phyloP scores from a whole-genome alignment of 2,329 filamentous ascomycete genomes.

The Apiospora pterosperma region DNA sequence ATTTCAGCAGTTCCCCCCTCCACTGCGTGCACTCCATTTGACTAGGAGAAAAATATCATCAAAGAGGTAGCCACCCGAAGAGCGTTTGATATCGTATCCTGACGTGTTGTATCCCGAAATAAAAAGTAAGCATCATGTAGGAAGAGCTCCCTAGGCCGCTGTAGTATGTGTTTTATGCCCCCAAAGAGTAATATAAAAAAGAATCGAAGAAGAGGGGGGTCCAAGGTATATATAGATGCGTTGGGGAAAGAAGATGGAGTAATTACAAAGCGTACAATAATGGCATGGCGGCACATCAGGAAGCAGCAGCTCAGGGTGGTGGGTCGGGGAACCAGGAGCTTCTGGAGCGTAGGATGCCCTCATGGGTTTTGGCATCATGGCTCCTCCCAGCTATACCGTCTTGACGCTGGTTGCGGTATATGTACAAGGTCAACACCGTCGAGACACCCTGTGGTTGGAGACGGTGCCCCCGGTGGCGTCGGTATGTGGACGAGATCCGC shows the following conservation, averaged over 20 bases:
- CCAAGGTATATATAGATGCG: neutral
- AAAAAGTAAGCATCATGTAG: neutral
- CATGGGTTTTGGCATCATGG: neutral
- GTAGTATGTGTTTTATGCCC: neutral
- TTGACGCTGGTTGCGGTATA: conserved; percentile 27
- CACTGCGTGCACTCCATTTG: neutral
- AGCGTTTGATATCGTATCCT: neutral
- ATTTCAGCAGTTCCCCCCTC: neutral
- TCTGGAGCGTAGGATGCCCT: neutral
- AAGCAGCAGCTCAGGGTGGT: neutral
- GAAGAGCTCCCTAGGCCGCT: neutral
- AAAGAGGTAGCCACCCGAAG: neutral
- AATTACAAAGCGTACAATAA: neutral
- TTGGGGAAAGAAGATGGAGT: neutral
- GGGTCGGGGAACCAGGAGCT: neutral
- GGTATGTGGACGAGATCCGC: conserved; percentile 8
- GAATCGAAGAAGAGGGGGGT: neutral
- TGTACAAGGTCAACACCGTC: conserved; percentile 28
- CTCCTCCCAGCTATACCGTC: conserved; percentile 31
- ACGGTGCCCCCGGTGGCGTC: conserved; percentile 10
- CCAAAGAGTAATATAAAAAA: neutral
- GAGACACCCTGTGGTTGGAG: conserved; percentile 16
- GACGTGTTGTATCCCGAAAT: no score
- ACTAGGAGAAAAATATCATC: neutral
- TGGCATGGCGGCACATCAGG: neutral